Evolutionary conservation across 805 yeast genomes (phyloP).

Genomic region (Metschnikowia rubicola): DNA sequence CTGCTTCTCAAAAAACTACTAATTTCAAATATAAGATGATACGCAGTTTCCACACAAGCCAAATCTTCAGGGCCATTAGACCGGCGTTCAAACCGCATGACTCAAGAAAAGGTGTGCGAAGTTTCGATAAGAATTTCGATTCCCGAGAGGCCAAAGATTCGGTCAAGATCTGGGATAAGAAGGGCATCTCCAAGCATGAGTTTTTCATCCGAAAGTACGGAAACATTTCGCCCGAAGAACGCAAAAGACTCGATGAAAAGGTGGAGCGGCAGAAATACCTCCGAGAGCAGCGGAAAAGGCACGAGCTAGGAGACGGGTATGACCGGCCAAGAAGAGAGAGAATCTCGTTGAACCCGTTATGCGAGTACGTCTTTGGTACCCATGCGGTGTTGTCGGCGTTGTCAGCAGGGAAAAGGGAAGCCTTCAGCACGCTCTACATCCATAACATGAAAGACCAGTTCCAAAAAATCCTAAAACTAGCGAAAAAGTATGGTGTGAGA

Average conservation of each 20-base stretch:
- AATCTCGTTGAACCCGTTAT: slow-evolving; percentile 39
- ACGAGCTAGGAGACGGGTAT: slow-evolving; percentile 18
- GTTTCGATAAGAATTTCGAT: slow-evolving; percentile 47
- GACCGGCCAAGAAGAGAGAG: slow-evolving; percentile 8
- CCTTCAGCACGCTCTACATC: slow-evolving; percentile 49
- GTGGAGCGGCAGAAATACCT: slow-evolving; percentile 30
- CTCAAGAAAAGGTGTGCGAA: slow-evolving; percentile 4
- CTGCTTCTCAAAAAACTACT: too few species aligned
- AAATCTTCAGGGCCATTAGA: slow-evolving; percentile 5
- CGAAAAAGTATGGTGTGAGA: slow-evolving; percentile 41
- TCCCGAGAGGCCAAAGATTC: slow-evolving; percentile 18
- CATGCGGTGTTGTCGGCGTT: slow-evolving; percentile 74
- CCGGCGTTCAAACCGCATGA: slow-evolving; percentile 12
- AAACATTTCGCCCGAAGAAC: slow-evolving; percentile 54
- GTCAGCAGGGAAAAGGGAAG: slow-evolving; percentile 49
- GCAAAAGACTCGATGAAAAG: slow-evolving; percentile 26
- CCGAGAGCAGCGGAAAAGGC: slow-evolving; percentile 23
- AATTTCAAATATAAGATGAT: not conserved
- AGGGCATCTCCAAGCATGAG: slow-evolving; percentile 56
- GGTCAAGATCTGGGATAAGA: slow-evolving; percentile 65
- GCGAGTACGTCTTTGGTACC: slow-evolving; percentile 74
- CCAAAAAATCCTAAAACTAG: slow-evolving; percentile 44
- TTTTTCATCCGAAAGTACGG: slow-evolving; percentile 63
- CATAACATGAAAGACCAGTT: slow-evolving; percentile 37
- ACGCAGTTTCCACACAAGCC: slow-evolving; percentile 14